phyloP scores from a whole-genome alignment of 2,329 filamentous ascomycete genomes.

The Ophiocordyceps camponoti-floridani region DNA sequence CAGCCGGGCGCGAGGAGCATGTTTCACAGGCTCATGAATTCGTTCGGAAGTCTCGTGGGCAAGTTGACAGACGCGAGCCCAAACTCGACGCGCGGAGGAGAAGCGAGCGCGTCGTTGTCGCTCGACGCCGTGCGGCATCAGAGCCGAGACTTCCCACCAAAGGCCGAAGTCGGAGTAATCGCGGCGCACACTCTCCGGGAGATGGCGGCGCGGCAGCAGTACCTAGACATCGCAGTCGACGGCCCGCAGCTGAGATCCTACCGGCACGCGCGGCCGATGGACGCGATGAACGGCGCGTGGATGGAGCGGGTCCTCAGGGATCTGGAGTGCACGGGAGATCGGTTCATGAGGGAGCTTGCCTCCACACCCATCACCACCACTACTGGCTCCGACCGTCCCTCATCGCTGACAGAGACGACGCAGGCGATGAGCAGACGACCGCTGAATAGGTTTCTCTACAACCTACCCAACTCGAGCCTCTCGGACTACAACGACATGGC shows the following conservation, averaged over 20 bases:
- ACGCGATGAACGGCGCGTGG: constrained; percentile 5
- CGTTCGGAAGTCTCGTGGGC: not conserved
- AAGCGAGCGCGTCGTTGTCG: not conserved
- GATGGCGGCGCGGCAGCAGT: not conserved
- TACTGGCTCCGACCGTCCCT: constrained; percentile 31
- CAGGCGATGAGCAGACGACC: not conserved
- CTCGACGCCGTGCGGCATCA: not conserved
- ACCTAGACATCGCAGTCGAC: not conserved
- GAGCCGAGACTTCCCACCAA: not conserved
- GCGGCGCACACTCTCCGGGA: not conserved
- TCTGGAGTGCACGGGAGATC: constrained; percentile 6
- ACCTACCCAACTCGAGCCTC: constrained; percentile 5
- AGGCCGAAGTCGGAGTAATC: not conserved
- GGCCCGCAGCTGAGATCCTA: not conserved
- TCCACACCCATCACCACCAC: constrained; percentile 44
- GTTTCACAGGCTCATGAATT: not conserved
- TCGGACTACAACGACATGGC: constrained; percentile 5
- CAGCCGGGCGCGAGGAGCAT: not conserved
- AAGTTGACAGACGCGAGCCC: not conserved
- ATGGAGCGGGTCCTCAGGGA: constrained; percentile 7
- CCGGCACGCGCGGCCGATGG: too few relatives aligned
- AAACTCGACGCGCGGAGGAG: not conserved
- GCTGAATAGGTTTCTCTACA: constrained; percentile 7
- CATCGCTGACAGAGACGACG: not conserved
- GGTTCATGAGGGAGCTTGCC: constrained; percentile 18